These are phyloP conservation scores for Picea sitchensis DNA, from an alignment of 75 land plant genomes.

Conservation along the genomic window DNA sequence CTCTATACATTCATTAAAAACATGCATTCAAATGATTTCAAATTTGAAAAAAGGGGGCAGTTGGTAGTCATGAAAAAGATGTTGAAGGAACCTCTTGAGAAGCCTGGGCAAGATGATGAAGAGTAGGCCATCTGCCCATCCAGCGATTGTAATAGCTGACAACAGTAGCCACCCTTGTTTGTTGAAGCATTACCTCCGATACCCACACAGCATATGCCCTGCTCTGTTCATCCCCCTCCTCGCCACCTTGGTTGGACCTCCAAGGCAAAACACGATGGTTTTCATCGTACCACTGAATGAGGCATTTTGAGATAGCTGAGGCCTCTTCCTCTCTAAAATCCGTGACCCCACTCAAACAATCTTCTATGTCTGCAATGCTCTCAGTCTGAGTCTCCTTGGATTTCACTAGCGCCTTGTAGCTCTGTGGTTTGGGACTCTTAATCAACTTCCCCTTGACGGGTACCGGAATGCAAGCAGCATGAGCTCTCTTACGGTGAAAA, in stretches of 20 bases:
- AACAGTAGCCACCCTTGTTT: slow-evolving; percentile 80
- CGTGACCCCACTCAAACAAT: slow-evolving; percentile 10
- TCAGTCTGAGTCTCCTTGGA: no score
- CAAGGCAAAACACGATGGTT: slow-evolving; percentile 55
- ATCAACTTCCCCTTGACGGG: no score
- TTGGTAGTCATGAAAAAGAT: neutral
- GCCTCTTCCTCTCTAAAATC: slow-evolving; percentile 23
- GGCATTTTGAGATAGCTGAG: slow-evolving; percentile 15
- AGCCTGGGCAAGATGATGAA: slow-evolving; percentile 71
- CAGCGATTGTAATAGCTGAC: slow-evolving; percentile 79
- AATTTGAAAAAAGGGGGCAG: no score
- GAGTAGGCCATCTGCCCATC: slow-evolving; percentile 91
- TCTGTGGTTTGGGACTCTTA: no score
- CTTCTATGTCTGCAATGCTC: slow-evolving; percentile 41
- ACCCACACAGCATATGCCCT: slow-evolving; percentile 95
- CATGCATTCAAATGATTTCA: no score
- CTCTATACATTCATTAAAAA: no score
- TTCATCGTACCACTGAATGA: slow-evolving; percentile 56
- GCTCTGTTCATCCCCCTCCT: slow-evolving; percentile 17
- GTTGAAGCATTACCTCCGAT: slow-evolving; percentile 98
- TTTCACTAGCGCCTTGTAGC: no score
- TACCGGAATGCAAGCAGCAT: no score
- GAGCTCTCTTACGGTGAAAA: no score
- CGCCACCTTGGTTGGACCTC: slow-evolving; percentile 26
- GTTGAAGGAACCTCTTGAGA: slow-evolving; percentile 63